phyloP scores from a whole-genome alignment of 257 asterid species.

The Ilex asprella region DNA sequence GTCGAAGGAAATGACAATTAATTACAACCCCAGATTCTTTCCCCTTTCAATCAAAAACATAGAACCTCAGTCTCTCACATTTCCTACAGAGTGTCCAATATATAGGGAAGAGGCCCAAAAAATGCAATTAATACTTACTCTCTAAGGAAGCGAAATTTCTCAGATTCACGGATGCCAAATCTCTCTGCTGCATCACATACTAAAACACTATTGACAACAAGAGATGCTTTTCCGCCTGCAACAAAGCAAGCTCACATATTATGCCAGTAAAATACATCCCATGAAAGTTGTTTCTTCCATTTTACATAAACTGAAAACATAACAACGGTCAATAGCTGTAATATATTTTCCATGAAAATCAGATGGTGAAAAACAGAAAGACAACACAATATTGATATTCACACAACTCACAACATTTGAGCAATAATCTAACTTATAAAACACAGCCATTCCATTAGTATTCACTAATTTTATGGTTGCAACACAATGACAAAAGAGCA shows the following conservation, averaged over 20 bases:
- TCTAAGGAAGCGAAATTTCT: conserved; percentile 68
- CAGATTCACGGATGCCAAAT: conserved; percentile 57
- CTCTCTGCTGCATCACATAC: conserved; percentile 55
- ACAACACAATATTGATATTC: too few relatives aligned
- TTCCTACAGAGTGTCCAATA: neutral
- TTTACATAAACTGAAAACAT: neutral
- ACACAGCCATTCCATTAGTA: too few relatives aligned
- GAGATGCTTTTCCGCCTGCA: conserved; percentile 48
- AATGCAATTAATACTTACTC: conserved; percentile 41
- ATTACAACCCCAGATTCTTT: neutral
- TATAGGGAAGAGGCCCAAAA: neutral
- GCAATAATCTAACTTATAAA: too few relatives aligned
- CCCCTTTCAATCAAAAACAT: neutral
- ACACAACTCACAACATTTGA: too few relatives aligned
- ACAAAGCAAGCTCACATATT: neutral
- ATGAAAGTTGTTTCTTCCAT: neutral
- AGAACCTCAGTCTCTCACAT: neutral
- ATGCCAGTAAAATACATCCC: neutral
- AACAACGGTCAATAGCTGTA: neutral
- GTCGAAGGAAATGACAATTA: neutral
- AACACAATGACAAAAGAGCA: too few relatives aligned
- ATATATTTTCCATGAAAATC: neutral
- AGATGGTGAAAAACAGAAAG: neutral
- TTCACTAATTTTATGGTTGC: too few relatives aligned
- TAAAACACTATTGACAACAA: conserved; percentile 18